These are phyloP conservation scores for Tricholoma bakamatsutake DNA, from an alignment of 768 basidiomycete species.

Conservation along the genomic window DNA sequence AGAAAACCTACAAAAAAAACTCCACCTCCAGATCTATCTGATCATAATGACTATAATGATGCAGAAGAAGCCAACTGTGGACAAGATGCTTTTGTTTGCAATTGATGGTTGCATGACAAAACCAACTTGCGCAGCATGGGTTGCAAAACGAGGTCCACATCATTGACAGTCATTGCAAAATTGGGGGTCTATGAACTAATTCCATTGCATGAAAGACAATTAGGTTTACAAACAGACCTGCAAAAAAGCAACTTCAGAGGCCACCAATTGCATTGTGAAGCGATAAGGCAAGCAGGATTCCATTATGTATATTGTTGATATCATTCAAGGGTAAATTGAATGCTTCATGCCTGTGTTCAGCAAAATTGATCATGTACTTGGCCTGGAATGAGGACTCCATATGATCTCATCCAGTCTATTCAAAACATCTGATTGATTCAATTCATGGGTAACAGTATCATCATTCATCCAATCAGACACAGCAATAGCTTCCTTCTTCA, in stretches of 20 bases:
- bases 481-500: slow-evolving; percentile 1
- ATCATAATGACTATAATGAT: no score
- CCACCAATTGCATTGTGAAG: slow-evolving; percentile 11
- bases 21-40: no score
- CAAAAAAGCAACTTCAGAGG: slow-evolving; percentile 16
- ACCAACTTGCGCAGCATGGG: slow-evolving; percentile 1
- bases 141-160: slow-evolving; percentile 15
- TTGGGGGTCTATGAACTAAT: slow-evolving; percentile 15
- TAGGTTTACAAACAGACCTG: slow-evolving; percentile 15
- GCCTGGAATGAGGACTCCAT: background rate
- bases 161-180: slow-evolving; percentile 14
- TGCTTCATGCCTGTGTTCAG: slow-evolving; percentile 12
- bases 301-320: slow-evolving; percentile 17
- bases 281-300: slow-evolving; percentile 5
- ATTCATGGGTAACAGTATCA: background rate
- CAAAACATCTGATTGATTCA: background rate
- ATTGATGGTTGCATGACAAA: slow-evolving; percentile 3
- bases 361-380: slow-evolving; percentile 14
- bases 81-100: background rate
- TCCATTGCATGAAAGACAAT: slow-evolving; percentile 7
- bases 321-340: slow-evolving; percentile 13
- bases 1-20: no score
- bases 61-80: no score
- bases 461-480: background rate
- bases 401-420: background rate